Percentiles rank a stretch among this genome's conserved stretches.
Conservation (phyloP, 306 rosid species). For the Prosopis cineraria region DNA sequence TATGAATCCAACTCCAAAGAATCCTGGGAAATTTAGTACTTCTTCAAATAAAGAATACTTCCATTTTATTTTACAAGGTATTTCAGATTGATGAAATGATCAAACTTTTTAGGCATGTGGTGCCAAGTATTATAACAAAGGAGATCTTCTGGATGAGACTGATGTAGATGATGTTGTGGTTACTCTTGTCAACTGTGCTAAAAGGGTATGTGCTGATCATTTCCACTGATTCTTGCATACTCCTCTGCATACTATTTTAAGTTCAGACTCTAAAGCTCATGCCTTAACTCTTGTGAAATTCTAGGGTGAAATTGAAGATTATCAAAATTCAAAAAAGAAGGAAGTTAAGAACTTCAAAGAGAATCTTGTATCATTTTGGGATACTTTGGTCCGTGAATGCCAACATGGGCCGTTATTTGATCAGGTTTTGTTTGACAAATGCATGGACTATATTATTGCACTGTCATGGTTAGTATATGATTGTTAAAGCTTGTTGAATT, state of each 20-base stretch:
- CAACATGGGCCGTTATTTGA: slow-evolving; percentile 94
- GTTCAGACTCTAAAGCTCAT: slow-evolving; percentile 23
- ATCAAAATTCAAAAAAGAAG: slow-evolving; percentile 89
- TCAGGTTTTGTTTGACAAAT: slow-evolving; percentile 92
- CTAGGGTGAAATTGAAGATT: slow-evolving; percentile 89
- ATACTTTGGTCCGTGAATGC: slow-evolving; percentile 78
- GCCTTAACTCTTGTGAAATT: slow-evolving; percentile 37
- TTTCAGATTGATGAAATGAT: slow-evolving; percentile 33
- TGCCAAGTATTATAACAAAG: slow-evolving; percentile 65
- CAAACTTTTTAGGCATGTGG: slow-evolving; percentile 81
- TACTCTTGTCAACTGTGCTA: slow-evolving; percentile 85
- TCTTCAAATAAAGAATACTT: slow-evolving; percentile 2
- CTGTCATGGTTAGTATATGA: slow-evolving; percentile 80
- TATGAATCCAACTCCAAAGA: slow-evolving; percentile 1
- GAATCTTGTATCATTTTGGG: slow-evolving; percentile 88
- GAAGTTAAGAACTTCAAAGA: slow-evolving; percentile 87
- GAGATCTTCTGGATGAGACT: slow-evolving; percentile 79
- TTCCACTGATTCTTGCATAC: slow-evolving; percentile 15
- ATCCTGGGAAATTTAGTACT: not conserved
- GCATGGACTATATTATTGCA: slow-evolving; percentile 97
- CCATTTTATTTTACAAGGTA: slow-evolving; percentile 15
- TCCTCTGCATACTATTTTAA: not conserved
- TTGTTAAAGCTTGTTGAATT: slow-evolving; percentile 25
- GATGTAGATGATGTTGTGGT: slow-evolving; percentile 96
- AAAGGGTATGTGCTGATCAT: slow-evolving; percentile 53